phyloP scores from a whole-genome alignment of 768 basidiomycete genomes.

The Tricholoma saponaceum region DNA sequence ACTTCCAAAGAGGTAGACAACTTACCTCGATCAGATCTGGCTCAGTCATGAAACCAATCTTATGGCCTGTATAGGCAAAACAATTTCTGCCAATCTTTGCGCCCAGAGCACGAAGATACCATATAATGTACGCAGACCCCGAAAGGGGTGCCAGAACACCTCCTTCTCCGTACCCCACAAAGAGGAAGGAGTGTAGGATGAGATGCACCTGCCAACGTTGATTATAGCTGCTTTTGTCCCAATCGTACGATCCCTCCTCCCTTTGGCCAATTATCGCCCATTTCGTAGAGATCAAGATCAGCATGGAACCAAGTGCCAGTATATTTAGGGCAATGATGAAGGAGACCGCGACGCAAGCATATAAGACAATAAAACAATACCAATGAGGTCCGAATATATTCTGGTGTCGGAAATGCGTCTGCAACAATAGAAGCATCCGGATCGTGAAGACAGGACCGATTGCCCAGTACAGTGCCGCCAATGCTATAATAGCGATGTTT shows the following conservation, averaged over 20 bases:
- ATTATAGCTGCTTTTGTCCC: conserved; percentile 46
- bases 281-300: conserved; percentile 40
- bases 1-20: background rate
- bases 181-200: conserved; percentile 30
- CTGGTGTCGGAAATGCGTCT: conserved; percentile 24
- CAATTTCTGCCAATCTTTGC: conserved; percentile 41
- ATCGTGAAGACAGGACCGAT: conserved; percentile 34
- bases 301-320: conserved; percentile 32
- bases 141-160: conserved; percentile 36
- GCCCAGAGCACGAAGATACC: conserved; percentile 41
- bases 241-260: conserved; percentile 34
- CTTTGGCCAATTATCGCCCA: conserved; percentile 40
- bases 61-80: conserved; percentile 36
- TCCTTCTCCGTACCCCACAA: conserved; percentile 37
- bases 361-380: conserved; percentile 37
- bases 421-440: conserved; percentile 25
- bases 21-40: conserved; percentile 40
- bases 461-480: conserved; percentile 40
- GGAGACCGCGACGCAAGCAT: conserved; percentile 32
- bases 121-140: conserved; percentile 40
- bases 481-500: conserved; percentile 32
- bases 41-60: conserved; percentile 41
- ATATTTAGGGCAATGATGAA: conserved; percentile 35
- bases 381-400: conserved; percentile 31
- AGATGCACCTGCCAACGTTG: conserved; percentile 49